Evolutionary conservation across 345 rosid species (phyloP).

Genomic region (Syzygium aromaticum): DNA sequence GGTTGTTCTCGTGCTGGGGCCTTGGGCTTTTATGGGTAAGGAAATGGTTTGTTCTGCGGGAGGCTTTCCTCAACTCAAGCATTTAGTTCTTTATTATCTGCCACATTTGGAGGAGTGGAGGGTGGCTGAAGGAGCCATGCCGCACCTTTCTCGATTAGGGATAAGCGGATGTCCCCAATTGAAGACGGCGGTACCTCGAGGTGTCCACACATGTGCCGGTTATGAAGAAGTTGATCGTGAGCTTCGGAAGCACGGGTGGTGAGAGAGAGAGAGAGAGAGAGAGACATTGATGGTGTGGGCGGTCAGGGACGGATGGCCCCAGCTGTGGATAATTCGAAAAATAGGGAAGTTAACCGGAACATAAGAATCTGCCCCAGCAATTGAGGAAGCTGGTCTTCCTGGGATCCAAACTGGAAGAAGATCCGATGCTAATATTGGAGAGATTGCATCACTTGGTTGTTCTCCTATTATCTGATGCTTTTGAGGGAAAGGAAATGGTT

Average conservation of each 20-base stretch:
- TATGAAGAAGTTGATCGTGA: accelerated
- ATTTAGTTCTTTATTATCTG: constrained; percentile 1
- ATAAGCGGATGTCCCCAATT: constrained; percentile 9
- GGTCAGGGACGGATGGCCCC: background rate
- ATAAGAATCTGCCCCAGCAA: constrained; percentile 16
- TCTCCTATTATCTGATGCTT: too few relatives aligned
- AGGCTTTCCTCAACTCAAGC: constrained; percentile 22
- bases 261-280: background rate
- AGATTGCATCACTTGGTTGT: constrained; percentile 23
- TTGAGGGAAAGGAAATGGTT: constrained; percentile 20
- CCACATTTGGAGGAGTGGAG: constrained; percentile 19
- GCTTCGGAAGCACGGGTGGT: accelerated
- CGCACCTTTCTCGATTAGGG: constrained; percentile 15
- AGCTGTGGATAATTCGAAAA: background rate
- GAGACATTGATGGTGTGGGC: background rate
- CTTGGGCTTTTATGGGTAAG: constrained; percentile 10
- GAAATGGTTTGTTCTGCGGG: constrained; percentile 16
- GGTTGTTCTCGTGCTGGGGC: constrained; percentile 10
- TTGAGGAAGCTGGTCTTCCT: constrained; percentile 23
- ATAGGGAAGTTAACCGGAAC: constrained; percentile 15
- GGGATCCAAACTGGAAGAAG: constrained; percentile 20
- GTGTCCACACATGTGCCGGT: too few relatives aligned
- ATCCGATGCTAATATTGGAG: constrained; percentile 37
- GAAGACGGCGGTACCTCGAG: background rate
- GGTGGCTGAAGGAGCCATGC: constrained; percentile 33